A percentile compares a stretch with the other conserved stretches of the same genome.
Conservation (phyloP, 2,329 filamentous ascomycete genomes). For the Ceratocystis lukuohia region DNA sequence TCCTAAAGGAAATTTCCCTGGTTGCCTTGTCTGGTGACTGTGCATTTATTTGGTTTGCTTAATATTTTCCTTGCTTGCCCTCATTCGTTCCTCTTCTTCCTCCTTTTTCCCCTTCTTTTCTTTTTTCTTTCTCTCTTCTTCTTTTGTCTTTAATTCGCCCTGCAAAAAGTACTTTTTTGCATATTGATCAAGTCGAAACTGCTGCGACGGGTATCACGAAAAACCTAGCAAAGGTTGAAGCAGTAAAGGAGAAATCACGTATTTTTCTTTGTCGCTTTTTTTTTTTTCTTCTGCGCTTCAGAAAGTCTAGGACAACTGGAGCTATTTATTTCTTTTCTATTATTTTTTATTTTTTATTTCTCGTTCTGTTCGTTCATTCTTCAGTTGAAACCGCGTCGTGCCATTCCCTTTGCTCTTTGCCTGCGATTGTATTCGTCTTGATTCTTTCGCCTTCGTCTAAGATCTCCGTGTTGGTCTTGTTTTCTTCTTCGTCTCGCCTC, state of each 20-base stretch:
- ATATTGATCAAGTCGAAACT: background rate
- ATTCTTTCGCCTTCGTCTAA: background rate
- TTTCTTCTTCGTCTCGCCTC: background rate
- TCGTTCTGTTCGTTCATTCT: slow-evolving; percentile 11
- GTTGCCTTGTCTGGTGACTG: background rate
- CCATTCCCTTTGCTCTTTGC: background rate
- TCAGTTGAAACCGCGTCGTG: background rate
- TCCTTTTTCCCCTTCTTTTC: slow-evolving; percentile 14
- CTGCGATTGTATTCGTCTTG: background rate
- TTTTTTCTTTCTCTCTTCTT: slow-evolving; percentile 19
- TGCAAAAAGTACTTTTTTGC: background rate
- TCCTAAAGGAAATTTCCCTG: slow-evolving; percentile 9
- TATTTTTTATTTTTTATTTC: slow-evolving; percentile 11
- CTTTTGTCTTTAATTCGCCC: slow-evolving; percentile 11
- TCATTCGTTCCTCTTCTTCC: slow-evolving; percentile 18
- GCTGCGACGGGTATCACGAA: background rate
- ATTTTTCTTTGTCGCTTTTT: background rate
- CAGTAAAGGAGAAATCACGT: background rate
- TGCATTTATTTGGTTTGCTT: slow-evolving; percentile 15
- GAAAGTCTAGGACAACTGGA: background rate
- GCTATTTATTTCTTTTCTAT: background rate
- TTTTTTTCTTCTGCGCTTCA: background rate
- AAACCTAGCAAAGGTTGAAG: background rate
- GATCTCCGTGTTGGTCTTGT: background rate
- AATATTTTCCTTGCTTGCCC: slow-evolving; percentile 19